Base-by-base conservation (phyloP, 2,329 filamentous ascomycete genomes). In the Botrytis aclada region DNA sequence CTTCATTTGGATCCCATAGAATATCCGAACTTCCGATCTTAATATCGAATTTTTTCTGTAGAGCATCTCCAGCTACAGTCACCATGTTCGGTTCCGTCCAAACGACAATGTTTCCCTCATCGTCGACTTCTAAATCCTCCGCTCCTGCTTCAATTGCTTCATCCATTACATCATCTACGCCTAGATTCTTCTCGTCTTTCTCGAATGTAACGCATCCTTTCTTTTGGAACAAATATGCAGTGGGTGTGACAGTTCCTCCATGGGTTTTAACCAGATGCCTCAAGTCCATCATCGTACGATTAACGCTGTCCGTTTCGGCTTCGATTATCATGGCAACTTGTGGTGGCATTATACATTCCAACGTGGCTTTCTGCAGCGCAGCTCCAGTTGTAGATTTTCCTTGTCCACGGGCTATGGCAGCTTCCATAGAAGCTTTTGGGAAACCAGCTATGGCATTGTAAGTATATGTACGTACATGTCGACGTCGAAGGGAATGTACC, bases 321-420 rank as follows among this genome's bases (percentile, higher is more conserved):
- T 98, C 94, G 79, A 97, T 88, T 18, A 98, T 90, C 9, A 95
- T 85, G 18, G 93, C 94, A 2, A 94, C 88, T 45, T 69, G 65
- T 3, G 91, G 88, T 3, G 93, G 92, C 74, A 97, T 84, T 77
- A 98, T 92, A 39, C 90, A 90, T 84, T 98, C 95, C 69, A 97
- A 86, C 0, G 90, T 92, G 69, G 96, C 82, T 47, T 84, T 85
- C 80, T 98, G 95, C n/a, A 98, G 88, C 22, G 89, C 86, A 25
- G 88, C 88, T 70, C 96, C 96, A 8, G 88, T 88, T 2, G 89
- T 83, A 37, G 94, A 95, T 76, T 91, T 88, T 60, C 96, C 95
- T 81, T 98, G 95, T 2, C 96, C 96, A 64, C 94, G 90, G 22
- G 94, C 93, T 76, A 99, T 91, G 71, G 96, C 94, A 22, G 87